phyloP scores from a whole-genome alignment of 2,329 filamentous ascomycete species.

The Pyricularia sp. region DNA sequence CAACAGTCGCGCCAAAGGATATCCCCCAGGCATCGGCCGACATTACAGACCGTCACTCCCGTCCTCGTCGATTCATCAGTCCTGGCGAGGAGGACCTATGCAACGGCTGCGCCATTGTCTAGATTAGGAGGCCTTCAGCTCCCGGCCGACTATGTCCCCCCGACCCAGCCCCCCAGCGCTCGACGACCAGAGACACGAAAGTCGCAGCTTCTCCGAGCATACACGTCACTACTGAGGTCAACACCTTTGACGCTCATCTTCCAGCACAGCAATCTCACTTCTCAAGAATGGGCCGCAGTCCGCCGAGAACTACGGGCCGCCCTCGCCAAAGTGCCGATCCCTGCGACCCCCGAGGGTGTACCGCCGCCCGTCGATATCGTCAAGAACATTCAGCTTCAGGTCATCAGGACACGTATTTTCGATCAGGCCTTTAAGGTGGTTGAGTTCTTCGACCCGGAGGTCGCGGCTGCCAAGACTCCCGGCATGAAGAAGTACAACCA shows the following conservation, averaged over 20 bases:
- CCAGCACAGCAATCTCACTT: conserved; percentile 59
- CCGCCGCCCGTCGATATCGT: conserved; percentile 35
- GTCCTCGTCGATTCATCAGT: background rate
- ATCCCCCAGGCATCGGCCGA: background rate
- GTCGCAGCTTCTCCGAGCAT: conserved; percentile 76
- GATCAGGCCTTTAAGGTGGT: conserved; percentile 74
- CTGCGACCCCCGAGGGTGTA: conserved; percentile 21
- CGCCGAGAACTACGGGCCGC: conserved; percentile 55
- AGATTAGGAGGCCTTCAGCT: conserved; percentile 14
- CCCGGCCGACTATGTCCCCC: conserved; percentile 43
- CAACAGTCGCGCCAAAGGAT: conserved; percentile 2
- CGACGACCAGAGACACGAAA: conserved; percentile 82
- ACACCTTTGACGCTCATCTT: conserved; percentile 81
- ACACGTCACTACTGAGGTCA: conserved; percentile 79
- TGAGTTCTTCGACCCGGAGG: conserved; percentile 58
- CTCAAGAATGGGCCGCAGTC: conserved; percentile 65
- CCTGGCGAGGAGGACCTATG: conserved; percentile 1
- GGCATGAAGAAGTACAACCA: conserved; percentile 34
- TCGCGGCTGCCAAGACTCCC: conserved; percentile 16
- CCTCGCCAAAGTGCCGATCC: conserved; percentile 29
- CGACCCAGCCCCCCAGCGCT: conserved; percentile 78
- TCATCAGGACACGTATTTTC: conserved; percentile 84
- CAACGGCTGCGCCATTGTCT: background rate
- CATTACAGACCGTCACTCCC: background rate
- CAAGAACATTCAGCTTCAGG: conserved; percentile 64